These are phyloP conservation scores for Aspergillus ostianus DNA, from an alignment of 495 filamentous ascomycete genomes.

Conservation along the genomic window DNA sequence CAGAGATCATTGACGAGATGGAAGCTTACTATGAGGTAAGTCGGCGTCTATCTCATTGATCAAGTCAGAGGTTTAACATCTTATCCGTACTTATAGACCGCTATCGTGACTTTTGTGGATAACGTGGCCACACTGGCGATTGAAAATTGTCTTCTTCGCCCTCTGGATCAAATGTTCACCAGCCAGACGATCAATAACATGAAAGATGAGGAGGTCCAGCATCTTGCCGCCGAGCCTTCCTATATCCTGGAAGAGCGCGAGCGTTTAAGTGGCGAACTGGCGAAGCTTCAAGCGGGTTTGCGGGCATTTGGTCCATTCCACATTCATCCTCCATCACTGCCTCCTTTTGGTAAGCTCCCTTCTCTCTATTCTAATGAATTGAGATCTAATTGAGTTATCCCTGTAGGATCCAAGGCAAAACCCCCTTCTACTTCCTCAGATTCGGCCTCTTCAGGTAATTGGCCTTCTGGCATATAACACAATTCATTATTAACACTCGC, in stretches of 20 bases:
- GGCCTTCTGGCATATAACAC: no score
- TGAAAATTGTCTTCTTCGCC: slow-evolving; percentile 54
- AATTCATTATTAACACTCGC: no score
- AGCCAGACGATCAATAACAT: slow-evolving; percentile 29
- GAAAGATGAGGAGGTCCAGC: slow-evolving; percentile 22
- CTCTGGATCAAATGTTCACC: slow-evolving; percentile 28
- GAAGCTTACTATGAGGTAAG: slow-evolving; percentile 39
- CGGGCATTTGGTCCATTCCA: slow-evolving; percentile 7
- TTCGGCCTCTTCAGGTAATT: no score
- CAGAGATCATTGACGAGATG: slow-evolving; percentile 33
- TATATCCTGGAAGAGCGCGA: slow-evolving; percentile 11
- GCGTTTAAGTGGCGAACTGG: slow-evolving; percentile 14
- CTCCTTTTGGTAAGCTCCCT: neutral
- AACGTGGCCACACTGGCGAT: slow-evolving; percentile 58
- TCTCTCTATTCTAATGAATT: neutral
- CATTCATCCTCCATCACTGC: neutral
- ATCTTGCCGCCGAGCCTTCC: slow-evolving; percentile 20
- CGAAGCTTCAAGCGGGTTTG: slow-evolving; percentile 20
- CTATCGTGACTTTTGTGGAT: slow-evolving; percentile 60
- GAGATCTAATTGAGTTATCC: no score
- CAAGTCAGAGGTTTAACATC: neutral
- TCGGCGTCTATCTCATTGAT: neutral
- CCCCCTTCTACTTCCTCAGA: no score
- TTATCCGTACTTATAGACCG: slow-evolving; percentile 41
- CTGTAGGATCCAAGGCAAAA: no score